Base-by-base conservation (phyloP, 352 stramenopile genomes). In the Phytopythium boreale region DNA sequence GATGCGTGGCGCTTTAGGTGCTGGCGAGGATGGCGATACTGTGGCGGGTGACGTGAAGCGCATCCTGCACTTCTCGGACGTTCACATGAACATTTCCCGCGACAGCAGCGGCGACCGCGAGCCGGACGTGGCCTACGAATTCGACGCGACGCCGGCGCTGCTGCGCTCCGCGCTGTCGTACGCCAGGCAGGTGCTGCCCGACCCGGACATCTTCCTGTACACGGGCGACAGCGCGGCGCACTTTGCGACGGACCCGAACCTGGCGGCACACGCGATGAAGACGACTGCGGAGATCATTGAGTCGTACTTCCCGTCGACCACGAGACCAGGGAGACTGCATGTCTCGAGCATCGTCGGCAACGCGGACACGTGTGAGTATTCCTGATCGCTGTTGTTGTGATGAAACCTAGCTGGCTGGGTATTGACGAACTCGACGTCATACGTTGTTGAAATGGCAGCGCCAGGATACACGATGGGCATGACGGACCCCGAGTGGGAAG, bases 391-490 rank as follows among this genome's bases (percentile, higher is more conserved):
- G 5, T 31, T 4, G 15, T 22, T 12, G 9, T 12, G 43, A 5
- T 4, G 10, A 50, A n/a, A 22, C 20, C 0, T 7, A 22, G 41
- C 20, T 20, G 17, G 1, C 0, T 10, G 36, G 10, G 20, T 5
- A 36, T 17, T 36, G 12, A 55, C 14, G 2, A 22, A 47, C 47
- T 1, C 4, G 4, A 19, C 31, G 12, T 19, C 34, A 7, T 8
- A 22, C 7, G 22, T 36, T 20, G 49, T 66, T 19, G 22, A 4
- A 55, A 50, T 9, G 50, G 27, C 52, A 93, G 84, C 74, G 46
- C 78, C 77, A 11, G 78, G 89, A 66, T 93, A 95, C 64, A 76
- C 78, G 19, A 93, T 95, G 83, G 76, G 86, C 15, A 64, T 92
- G 61, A 95, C 81, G 26, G 75, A 91, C 39, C 79, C 80, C 4